Conservation (phyloP, 169 alveolate genomes). For the Prorocentrum cordatum region DNA sequence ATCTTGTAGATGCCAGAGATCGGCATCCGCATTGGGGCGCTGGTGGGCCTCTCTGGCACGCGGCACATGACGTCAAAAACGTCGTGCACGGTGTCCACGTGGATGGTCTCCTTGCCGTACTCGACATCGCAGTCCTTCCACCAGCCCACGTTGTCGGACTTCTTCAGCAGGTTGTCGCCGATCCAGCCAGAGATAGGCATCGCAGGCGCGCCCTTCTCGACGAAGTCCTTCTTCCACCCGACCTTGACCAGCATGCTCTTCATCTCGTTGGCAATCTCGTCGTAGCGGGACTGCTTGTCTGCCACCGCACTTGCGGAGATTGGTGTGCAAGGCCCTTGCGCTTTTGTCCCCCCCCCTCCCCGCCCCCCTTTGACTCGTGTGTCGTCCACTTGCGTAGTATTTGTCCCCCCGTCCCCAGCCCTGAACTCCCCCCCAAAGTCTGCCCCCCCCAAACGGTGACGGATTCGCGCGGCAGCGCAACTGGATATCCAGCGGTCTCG, state of each 20-base stretch:
- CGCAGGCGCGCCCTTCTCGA: constrained; percentile 12
- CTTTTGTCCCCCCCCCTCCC: too few relatives aligned
- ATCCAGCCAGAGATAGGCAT: constrained; percentile 31
- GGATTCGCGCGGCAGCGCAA: too few relatives aligned
- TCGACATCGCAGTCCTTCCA: constrained; percentile 16
- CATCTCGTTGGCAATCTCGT: constrained; percentile 93
- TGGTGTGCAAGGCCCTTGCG: too few relatives aligned
- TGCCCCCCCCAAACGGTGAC: too few relatives aligned
- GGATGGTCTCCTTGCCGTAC: background rate
- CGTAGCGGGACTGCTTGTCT: constrained; percentile 91
- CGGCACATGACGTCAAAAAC: constrained; percentile 49
- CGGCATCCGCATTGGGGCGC: constrained; percentile 37
- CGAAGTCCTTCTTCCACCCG: constrained; percentile 36
- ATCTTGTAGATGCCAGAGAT: constrained; percentile 80
- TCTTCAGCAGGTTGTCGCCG: constrained; percentile 27
- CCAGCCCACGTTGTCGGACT: constrained; percentile 22
- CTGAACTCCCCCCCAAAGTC: too few relatives aligned
- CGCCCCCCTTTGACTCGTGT: too few relatives aligned
- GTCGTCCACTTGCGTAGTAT: too few relatives aligned
- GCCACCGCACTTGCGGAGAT: too few relatives aligned
- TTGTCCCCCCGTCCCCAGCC: too few relatives aligned
- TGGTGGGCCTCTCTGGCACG: constrained; percentile 36
- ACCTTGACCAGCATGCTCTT: constrained; percentile 84
- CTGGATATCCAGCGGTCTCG: constrained; percentile 71
- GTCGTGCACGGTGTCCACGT: constrained; percentile 13